A percentile compares a stretch with the other conserved stretches of the same genome.
Evolutionary conservation across 1,284 basidiomycete genomes (phyloP).

Genomic region (Rhizoctonia solani): DNA sequence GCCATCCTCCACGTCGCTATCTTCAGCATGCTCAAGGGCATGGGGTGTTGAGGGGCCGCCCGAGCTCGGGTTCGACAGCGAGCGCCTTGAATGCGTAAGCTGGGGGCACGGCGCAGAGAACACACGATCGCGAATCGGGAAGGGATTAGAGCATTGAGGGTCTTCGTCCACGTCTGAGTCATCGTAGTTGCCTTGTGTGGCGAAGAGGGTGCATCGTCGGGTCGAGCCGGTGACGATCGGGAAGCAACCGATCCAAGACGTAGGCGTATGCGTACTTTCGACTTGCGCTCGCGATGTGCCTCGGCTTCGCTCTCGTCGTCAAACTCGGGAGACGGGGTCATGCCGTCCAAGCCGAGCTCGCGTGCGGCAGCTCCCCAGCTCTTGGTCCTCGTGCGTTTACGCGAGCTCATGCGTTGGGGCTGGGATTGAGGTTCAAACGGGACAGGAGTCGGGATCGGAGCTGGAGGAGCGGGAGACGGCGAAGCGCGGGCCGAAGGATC

Average conservation of each 20-base stretch:
- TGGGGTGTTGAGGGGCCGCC: constrained; percentile 1
- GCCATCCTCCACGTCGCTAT: constrained; percentile 43
- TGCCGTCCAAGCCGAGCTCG: constrained; percentile 33
- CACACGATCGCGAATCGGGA: constrained; percentile 7
- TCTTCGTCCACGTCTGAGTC: constrained; percentile 17
- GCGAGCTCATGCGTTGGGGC: constrained; percentile 19
- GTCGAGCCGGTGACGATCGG: constrained; percentile 14
- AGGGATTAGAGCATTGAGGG: neutral
- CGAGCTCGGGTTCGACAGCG: constrained; percentile 17
- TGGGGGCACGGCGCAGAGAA: constrained; percentile 15
- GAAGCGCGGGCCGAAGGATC: constrained; percentile 2
- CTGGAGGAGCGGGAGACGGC: neutral
- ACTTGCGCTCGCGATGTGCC: neutral
- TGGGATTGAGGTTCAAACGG: no score
- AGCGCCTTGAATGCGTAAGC: constrained; percentile 18
- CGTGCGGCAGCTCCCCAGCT: constrained; percentile 28
- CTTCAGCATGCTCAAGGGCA: constrained; percentile 42
- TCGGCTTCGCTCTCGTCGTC: constrained; percentile 30
- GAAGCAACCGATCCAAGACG: constrained; percentile 19
- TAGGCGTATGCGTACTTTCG: constrained; percentile 31
- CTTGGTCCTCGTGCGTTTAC: constrained; percentile 31
- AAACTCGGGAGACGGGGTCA: constrained; percentile 7
- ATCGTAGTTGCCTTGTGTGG: no score
- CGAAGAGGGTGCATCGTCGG: no score
- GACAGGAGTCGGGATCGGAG: no score